Evolutionary conservation across 2,329 filamentous ascomycete genomes (phyloP), one percentile per base, ranked within the genome.

Genomic region (Nectriaceae sp.): DNA sequence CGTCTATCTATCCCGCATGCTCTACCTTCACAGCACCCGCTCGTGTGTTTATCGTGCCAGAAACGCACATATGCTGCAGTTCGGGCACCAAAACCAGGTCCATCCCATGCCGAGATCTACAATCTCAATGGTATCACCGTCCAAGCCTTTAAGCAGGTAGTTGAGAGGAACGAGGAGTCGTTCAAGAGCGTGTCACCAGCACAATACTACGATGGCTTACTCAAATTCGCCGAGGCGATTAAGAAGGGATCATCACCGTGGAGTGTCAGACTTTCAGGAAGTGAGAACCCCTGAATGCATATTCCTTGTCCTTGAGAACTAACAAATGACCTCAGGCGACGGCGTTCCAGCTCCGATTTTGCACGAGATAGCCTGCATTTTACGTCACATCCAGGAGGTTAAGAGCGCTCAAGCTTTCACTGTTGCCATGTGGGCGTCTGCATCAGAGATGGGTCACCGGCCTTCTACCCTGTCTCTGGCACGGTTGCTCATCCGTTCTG

Each of bases 391-490:
- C 19, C 40, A 31, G 11, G 37, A 26, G 3, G 42, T 55, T 13
- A 11, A 31, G 3, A 40, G 40, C 29, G 41, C 51, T 8, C 47
- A 48, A 6, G 44, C 41, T 4, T 60, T 68, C 18, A 47, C 57
- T 22, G 41, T 52, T 1, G 50, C 51, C 16, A 50, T 72, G 45
- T 68, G 70, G 60, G 48, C 60, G 29, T 57, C 61, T 4, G 69
- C 70, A 10, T 64, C 69, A 1, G 61, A 59, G 13, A 55, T 60
- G 42, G 64, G 67, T 22, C 55, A 66, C 44, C 53, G 52, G 4
- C 50, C 59, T 21, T 63, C 70, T 16, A 68, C 65, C n/a, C 44
- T 72, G 11, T 62, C 60, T 3, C 45, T 66, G 3, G 55, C 53
- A 13, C 51, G 60, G 19, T 49, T 59, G 2, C 46, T 69, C 36